These are phyloP conservation scores for Halophytophthora polymorphica DNA, from an alignment of 352 stramenopile genomes.

Conservation along the genomic window DNA sequence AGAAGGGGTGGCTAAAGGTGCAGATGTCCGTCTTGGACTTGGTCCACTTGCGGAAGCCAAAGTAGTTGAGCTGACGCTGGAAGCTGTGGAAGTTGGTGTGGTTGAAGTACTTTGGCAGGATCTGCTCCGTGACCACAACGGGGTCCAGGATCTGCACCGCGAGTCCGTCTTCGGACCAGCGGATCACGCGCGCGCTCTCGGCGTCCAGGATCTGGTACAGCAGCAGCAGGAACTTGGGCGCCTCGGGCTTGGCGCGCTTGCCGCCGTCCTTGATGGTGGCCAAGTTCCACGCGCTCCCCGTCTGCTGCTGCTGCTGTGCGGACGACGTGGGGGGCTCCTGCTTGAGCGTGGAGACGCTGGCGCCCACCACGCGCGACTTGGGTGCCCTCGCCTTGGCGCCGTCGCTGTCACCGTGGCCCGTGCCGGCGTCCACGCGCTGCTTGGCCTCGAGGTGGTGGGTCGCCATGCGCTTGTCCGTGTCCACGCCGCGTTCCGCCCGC, in stretches of 20 bases:
- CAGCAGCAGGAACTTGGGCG: constrained; percentile 80
- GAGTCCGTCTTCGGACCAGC: constrained; percentile 69
- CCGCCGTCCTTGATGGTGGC: constrained; percentile 33
- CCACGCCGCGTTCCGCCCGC: too few relatives aligned
- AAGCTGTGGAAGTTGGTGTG: constrained; percentile 92
- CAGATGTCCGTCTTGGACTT: constrained; percentile 85
- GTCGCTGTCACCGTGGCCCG: too few relatives aligned
- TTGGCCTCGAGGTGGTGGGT: too few relatives aligned
- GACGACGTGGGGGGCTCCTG: too few relatives aligned
- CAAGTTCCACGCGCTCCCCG: constrained; percentile 21
- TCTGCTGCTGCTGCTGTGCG: constrained; percentile 7
- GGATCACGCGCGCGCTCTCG: constrained; percentile 70
- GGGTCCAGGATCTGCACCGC: constrained; percentile 77
- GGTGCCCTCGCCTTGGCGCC: too few relatives aligned
- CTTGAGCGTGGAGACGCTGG: too few relatives aligned
- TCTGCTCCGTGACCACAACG: constrained; percentile 57
- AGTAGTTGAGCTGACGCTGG: constrained; percentile 92
- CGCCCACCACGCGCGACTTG: too few relatives aligned
- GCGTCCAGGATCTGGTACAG: constrained; percentile 78
- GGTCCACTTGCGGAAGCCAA: constrained; percentile 89
- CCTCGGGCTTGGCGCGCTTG: constrained; percentile 44
- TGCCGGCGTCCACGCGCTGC: too few relatives aligned
- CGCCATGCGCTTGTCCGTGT: too few relatives aligned
- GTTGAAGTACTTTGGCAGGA: constrained; percentile 93
- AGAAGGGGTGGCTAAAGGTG: constrained; percentile 83